A percentile compares a stretch with the other conserved stretches of the same genome.
Evolutionary conservation across 345 rosid species (phyloP).

Genomic region (Melaleuca quinquenervia): DNA sequence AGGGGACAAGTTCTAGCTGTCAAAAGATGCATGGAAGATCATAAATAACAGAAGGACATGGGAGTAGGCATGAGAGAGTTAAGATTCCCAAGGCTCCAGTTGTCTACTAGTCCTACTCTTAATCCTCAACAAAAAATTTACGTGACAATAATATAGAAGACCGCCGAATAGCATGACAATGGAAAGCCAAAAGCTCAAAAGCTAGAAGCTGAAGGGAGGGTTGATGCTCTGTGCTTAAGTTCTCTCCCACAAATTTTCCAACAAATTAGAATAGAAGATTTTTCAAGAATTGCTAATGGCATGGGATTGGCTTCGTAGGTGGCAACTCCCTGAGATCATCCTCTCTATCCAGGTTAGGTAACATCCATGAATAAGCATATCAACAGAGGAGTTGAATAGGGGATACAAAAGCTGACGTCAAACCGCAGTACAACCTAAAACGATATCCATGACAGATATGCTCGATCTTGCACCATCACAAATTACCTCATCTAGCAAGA

Average conservation of each 20-base stretch:
- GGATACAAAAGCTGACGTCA: not conserved
- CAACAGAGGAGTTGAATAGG: not conserved
- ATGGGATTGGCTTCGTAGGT: not conserved
- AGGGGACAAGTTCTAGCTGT: not conserved
- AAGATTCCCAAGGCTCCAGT: not conserved
- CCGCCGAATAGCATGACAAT: not conserved
- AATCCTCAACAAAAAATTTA: not conserved
- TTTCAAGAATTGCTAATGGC: not conserved
- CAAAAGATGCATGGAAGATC: not conserved
- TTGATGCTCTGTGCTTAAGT: not conserved
- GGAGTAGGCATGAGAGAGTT: not conserved
- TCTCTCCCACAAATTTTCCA: not conserved
- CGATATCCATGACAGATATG: not conserved
- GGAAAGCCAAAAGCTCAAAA: not conserved
- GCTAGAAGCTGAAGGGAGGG: not conserved
- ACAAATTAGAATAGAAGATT: not conserved
- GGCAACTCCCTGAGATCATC: not conserved
- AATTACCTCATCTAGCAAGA: slow-evolving; percentile 90
- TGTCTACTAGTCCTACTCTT: not conserved
- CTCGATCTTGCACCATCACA: not conserved
- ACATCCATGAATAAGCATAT: not conserved
- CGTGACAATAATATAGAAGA: not conserved
- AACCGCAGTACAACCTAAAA: not conserved
- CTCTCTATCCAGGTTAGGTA: not conserved
- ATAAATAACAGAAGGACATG: not conserved